Base-by-base conservation (phyloP, 495 filamentous ascomycete genomes). In the Hypoxylon subgilvum region DNA sequence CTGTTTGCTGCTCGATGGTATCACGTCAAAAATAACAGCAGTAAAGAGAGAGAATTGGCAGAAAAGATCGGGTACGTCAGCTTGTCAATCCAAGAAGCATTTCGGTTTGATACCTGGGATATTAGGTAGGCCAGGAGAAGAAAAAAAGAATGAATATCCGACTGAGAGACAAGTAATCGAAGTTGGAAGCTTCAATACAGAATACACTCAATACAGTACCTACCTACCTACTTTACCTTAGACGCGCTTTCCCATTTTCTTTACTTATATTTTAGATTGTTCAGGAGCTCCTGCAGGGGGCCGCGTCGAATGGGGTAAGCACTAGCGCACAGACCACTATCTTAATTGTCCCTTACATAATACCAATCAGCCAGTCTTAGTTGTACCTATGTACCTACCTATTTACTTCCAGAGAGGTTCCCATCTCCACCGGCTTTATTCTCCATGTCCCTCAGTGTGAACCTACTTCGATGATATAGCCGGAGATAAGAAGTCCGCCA, bases 401-500 rank as follows among this genome's bases (percentile, higher is more conserved):
- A n/a, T n/a, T n/a, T n/a, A n/a, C n/a, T n/a, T n/a, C n/a, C n/a
- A n/a, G n/a, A n/a, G n/a, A n/a, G n/a, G n/a, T n/a, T n/a, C n/a
- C n/a, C n/a, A n/a, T n/a, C n/a, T n/a, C n/a, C n/a, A n/a, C n/a
- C n/a, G n/a, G n/a, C n/a, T 13, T 35, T 35, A 6, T 35, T 35
- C 27, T 30, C 10, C 5, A 30, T 30, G 10, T 30, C 5, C 27
- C 27, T 5, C 27, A 30, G 27, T 30, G 27, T 5, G n/a, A n/a
- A 34, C 47, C 56, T 56, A 72, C 71, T 40, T 73, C 57, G 28
- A 78, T 77, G 52, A 83, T 82, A 57, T 81, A 79, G 10, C 81
- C 80, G 5, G 74, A 75, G n/a, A 82, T 74, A 21, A 82, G 63
- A 23, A 74, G 71, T 42, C 76, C 80, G 28, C 80, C 78, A 43